These are phyloP conservation scores for Nepenthes alata DNA, from an alignment of 179 eudicot species.

Conservation along the genomic window DNA sequence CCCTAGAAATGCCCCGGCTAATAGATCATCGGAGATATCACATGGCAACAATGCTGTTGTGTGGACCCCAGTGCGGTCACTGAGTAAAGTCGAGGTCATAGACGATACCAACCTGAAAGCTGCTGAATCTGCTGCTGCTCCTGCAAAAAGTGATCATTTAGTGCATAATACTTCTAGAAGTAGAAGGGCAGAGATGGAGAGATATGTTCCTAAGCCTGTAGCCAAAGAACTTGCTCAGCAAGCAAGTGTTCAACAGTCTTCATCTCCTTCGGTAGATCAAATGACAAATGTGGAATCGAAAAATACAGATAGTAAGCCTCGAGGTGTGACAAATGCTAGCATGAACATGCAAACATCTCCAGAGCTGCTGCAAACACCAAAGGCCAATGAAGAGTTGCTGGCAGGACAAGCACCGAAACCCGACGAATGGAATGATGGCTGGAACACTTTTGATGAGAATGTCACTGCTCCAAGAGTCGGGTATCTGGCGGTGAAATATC, in stretches of 20 bases:
- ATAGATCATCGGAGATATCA: constrained; percentile 33
- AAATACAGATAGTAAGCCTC: constrained; percentile 25
- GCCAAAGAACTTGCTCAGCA: constrained; percentile 81
- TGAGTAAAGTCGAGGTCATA: constrained; percentile 33
- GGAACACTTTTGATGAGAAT: constrained; percentile 27
- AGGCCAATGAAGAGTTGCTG: constrained; percentile 14
- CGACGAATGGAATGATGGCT: constrained; percentile 22
- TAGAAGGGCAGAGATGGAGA: constrained; percentile 95
- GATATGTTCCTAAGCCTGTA: constrained; percentile 87
- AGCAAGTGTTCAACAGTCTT: constrained; percentile 30
- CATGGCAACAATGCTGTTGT: constrained; percentile 45
- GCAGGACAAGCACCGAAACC: constrained; percentile 18
- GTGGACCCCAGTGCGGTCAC: constrained; percentile 87
- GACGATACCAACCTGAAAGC: constrained; percentile 24
- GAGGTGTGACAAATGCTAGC: constrained; percentile 28
- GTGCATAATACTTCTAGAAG: constrained; percentile 43
- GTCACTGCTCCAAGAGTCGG: constrained; percentile 14
- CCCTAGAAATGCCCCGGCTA: constrained; percentile 48
- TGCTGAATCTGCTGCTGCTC: constrained; percentile 21
- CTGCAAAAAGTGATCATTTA: constrained; percentile 23
- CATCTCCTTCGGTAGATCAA: constrained; percentile 19
- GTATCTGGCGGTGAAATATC: constrained; percentile 25
- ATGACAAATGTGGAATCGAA: constrained; percentile 20
- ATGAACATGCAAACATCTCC: constrained; percentile 17
- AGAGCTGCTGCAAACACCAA: constrained; percentile 14